A percentile compares a stretch with the other conserved stretches of the same genome.
Evolutionary conservation across 805 yeast genomes (phyloP).

Genomic region (Schwanniomyces occidentalis): DNA sequence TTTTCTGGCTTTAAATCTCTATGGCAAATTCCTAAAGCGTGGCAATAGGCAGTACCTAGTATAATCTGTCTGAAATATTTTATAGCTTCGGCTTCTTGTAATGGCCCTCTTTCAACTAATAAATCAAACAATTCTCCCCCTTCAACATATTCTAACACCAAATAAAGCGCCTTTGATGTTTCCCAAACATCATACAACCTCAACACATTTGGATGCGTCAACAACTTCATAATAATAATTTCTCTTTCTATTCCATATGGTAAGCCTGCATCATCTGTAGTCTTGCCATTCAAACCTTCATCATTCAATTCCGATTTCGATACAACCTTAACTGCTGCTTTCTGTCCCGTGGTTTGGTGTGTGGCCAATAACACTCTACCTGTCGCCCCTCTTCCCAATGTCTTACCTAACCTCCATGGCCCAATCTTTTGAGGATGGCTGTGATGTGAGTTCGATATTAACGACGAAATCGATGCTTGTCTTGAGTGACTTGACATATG

Average conservation of each 20-base stretch:
- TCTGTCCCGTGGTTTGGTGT: conserved; percentile 65
- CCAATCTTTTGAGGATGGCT: conserved; percentile 60
- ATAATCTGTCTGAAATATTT: conserved; percentile 86
- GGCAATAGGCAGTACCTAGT: conserved; percentile 80
- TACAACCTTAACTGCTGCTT: conserved; percentile 83
- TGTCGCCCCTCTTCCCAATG: conserved; percentile 81
- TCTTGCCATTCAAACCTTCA: conserved; percentile 19
- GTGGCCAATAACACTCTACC: conserved; percentile 78
- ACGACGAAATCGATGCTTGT: conserved; percentile 61
- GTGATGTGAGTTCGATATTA: conserved; percentile 47
- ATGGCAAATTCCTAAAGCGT: conserved; percentile 83
- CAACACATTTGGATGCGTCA: conserved; percentile 92
- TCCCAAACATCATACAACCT: conserved; percentile 91
- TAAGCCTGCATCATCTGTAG: conserved; percentile 49
- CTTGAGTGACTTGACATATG: conserved; percentile 48
- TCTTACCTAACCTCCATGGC: conserved; percentile 80
- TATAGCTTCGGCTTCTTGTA: conserved; percentile 88
- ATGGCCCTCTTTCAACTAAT: conserved; percentile 81
- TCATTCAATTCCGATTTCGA: conserved; percentile 58
- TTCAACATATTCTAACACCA: conserved; percentile 92
- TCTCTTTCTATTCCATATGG: conserved; percentile 98
- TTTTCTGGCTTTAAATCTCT: conserved; percentile 86
- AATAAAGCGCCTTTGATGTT: conserved; percentile 75
- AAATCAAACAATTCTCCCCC: conserved; percentile 96
- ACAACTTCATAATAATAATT: conserved; percentile 93